These are phyloP conservation scores for Cucurbita argyrosperma DNA, from an alignment of 306 rosid genomes.

Conservation along the genomic window DNA sequence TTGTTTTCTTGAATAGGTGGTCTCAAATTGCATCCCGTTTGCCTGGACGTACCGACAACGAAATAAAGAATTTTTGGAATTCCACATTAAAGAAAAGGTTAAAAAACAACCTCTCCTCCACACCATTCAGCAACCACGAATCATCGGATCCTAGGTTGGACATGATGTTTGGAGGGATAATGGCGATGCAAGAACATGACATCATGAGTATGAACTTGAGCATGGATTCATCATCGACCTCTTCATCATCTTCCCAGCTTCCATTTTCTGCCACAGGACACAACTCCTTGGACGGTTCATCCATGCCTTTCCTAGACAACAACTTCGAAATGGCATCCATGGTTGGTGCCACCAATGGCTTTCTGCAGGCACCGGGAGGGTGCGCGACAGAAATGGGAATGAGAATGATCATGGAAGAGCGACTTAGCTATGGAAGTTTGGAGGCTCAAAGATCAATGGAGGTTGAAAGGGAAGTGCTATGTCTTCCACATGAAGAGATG, in stretches of 20 bases:
- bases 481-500: slow-evolving; percentile 26
- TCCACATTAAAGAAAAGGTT: slow-evolving; percentile 71
- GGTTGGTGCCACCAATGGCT: slow-evolving; percentile 13
- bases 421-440: slow-evolving; percentile 22
- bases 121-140: slow-evolving; percentile 46
- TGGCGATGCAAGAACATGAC: slow-evolving; percentile 34
- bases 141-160: slow-evolving; percentile 22
- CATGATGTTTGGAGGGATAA: slow-evolving; percentile 16
- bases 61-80: slow-evolving; percentile 90
- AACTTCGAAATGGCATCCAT: slow-evolving; percentile 19
- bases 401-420: neutral
- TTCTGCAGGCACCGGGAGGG: slow-evolving; percentile 19
- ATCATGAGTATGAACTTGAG: slow-evolving; percentile 27
- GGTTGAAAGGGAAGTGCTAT: slow-evolving; percentile 28
- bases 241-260: slow-evolving; percentile 37
- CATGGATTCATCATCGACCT: slow-evolving; percentile 61
- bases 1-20: slow-evolving; percentile 45
- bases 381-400: slow-evolving; percentile 27
- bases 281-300: slow-evolving; percentile 27
- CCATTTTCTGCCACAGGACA: slow-evolving; percentile 7
- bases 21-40: slow-evolving; percentile 95
- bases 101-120: slow-evolving; percentile 20
- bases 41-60: slow-evolving; percentile 91
- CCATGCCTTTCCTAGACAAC: slow-evolving; percentile 23
- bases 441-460: slow-evolving; percentile 24